Base-by-base conservation (phyloP, 2,329 filamentous ascomycete species). In the Sarocladium kiliense region DNA sequence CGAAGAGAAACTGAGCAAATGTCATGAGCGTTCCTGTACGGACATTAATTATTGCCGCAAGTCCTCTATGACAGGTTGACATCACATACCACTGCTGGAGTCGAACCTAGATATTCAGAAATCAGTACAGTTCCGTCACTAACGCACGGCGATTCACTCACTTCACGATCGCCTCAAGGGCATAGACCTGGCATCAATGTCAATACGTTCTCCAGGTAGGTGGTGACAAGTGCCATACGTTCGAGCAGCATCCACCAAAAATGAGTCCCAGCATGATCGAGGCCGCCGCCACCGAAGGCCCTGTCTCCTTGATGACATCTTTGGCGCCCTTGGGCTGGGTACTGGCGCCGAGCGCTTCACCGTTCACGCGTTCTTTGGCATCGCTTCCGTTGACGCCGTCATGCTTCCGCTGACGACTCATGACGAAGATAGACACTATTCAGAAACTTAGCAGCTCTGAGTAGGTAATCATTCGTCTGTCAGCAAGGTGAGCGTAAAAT, bases 241-340 rank as follows among this genome's bases (percentile, higher is more conserved):
- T 96, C 34, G 90, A 91, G 74, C 92, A 96, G 68, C 91, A 96
- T 27, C 94, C 94, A 53, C 94, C 94, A 70, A 99, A 97, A 57
- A 99, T 97, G 61, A 97, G 80, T 53, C 79, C 80, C 56, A 93
- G 79, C 80, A 95, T 95, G 56, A 80, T 76, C 21, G 78, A 76
- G 45, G 86, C 76, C 56, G 81, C 79, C 36, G 89, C 70, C 79
- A 72, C 51, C 26, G 67, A 64, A 5, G 68, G 64, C 3, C 62
- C 65, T 45, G 62, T 59, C 34, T 61, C 47, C 26, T 36, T 51
- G 27, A 51, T 11, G 27, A 51, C 10, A 51, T 36, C 30, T 16
- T 5, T 7, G 10, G 47, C 27, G 18, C 18, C 4, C 2, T 19
- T 34, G 4, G 30, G n/a, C 47, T 21, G 6, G n/a, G 6, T 10